A percentile compares a stretch with the other conserved stretches of the same genome.
Conservation (phyloP, 2,329 filamentous ascomycete genomes). For the Sporothrix inflata region DNA sequence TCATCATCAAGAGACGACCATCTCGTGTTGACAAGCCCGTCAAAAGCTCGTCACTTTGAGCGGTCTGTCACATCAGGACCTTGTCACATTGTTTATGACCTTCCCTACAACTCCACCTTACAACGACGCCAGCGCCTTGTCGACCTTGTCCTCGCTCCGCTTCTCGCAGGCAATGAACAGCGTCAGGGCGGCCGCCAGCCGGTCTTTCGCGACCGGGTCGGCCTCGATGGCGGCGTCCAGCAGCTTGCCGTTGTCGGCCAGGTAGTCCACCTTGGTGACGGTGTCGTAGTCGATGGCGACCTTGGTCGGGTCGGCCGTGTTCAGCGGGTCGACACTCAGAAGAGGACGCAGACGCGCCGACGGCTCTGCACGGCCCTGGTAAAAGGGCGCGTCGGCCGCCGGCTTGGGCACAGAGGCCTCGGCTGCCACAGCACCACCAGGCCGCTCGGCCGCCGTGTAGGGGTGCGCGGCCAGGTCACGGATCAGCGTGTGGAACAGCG, state of each 20-base stretch:
- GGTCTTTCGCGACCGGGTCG: slow-evolving; percentile 44
- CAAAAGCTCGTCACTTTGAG: not conserved
- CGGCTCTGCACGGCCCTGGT: slow-evolving; percentile 42
- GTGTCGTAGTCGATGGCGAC: slow-evolving; percentile 33
- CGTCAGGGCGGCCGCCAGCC: slow-evolving; percentile 46
- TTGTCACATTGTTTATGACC: not conserved
- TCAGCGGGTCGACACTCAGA: slow-evolving; percentile 46
- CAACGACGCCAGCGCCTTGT: slow-evolving; percentile 36
- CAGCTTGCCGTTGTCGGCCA: slow-evolving; percentile 48
- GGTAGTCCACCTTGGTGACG: slow-evolving; percentile 49
- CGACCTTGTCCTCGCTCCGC: slow-evolving; percentile 39
- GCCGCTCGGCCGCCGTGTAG: slow-evolving; percentile 45
- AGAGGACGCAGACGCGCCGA: slow-evolving; percentile 44
- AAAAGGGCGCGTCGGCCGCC: slow-evolving; percentile 39
- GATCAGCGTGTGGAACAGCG: slow-evolving; percentile 47
- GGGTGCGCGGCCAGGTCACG: slow-evolving; percentile 41
- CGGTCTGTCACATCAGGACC: not conserved
- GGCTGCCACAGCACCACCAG: slow-evolving; percentile 35
- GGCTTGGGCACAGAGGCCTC: slow-evolving; percentile 45
- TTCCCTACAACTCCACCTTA: not conserved
- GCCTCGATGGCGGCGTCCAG: slow-evolving; percentile 48
- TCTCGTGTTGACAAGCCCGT: too few species aligned
- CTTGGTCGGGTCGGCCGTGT: slow-evolving; percentile 34
- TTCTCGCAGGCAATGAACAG: slow-evolving; percentile 44
- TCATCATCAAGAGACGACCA: not conserved